Base-by-base conservation (phyloP, 768 basidiomycete species). In the Boletus edulis region DNA sequence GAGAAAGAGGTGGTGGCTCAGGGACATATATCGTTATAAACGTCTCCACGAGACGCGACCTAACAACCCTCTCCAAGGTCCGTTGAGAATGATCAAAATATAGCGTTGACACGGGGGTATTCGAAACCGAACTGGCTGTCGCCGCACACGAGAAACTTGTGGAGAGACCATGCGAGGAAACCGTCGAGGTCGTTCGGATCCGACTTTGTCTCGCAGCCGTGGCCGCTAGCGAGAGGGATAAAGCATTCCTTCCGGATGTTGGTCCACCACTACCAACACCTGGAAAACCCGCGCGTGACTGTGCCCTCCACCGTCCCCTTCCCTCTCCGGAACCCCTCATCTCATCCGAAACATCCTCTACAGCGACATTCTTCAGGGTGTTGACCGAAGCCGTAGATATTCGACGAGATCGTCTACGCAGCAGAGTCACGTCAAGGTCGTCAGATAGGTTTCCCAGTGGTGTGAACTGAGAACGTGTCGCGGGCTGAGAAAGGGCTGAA, bases 21-120 rank as follows among this genome's bases (percentile, higher is more conserved):
- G 71, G 74, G 20, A 85, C 71, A 32, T 76, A 74, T 41, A 91
- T 68, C 14, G 83, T 78, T 51, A 92, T 71, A 62, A 90, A 89
- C 0, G 90, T 89, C 69, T 91, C 88, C 22, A 92, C 84, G 31
- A 93, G 74, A 46, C 90, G 82, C 34, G 89, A 85, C 51, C 75
- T 73, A 12, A 93, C 77, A 14, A 91, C 80, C 61, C 78, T 86
- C 73, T 92, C 89, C 43, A 92, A 73, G 9, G 76, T 79, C 29
- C 72, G 71, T 64, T 92, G 90, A 5, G 89, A 87, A 56, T 86
- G 78, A 61, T 85, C 84, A 15, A 77, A 77, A 51, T 81, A 72
- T 45, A 81, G 67, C 13, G 69, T 59, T 37, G 65, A 67, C 47
- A 68, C 69, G 57, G 64, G 51, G 35, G 58, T 46, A 22, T 35